phyloP scores from a whole-genome alignment of 2,329 filamentous ascomycete genomes.

The Aureobasidium musti region DNA sequence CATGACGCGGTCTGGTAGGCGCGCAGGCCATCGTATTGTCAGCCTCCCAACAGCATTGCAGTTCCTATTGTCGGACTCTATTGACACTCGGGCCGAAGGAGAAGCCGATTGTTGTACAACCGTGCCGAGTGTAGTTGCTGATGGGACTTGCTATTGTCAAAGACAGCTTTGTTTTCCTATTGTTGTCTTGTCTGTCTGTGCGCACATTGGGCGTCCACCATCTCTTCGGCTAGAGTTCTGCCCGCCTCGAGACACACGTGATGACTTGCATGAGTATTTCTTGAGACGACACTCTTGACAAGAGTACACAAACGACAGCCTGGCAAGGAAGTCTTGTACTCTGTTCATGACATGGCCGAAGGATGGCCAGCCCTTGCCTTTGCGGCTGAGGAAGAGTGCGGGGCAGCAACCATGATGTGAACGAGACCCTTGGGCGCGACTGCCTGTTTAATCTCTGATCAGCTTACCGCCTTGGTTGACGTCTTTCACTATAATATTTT shows the following conservation, averaged over 20 bases:
- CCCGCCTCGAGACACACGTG: constrained; percentile 11
- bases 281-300: background rate
- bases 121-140: background rate
- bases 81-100: constrained; percentile 10
- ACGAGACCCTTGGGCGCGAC: constrained; percentile 5
- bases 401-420: constrained; percentile 22
- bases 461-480: constrained; percentile 9
- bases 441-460: constrained; percentile 8
- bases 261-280: background rate
- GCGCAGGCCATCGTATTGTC: constrained; percentile 18
- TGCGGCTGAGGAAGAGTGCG: constrained; percentile 11
- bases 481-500: background rate
- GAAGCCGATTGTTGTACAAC: constrained; percentile 1
- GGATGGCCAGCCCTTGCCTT: constrained; percentile 6
- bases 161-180: constrained; percentile 21
- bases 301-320: background rate
- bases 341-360: background rate
- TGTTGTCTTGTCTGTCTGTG: constrained; percentile 24
- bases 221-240: background rate
- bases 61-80: constrained; percentile 13
- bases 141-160: constrained; percentile 19
- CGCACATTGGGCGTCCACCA: constrained; percentile 15
- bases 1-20: constrained; percentile 8
- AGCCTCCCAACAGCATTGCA: background rate
- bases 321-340: background rate